Evolutionary conservation across 345 rosid genomes (phyloP).

Genomic region (Alliaria petiolata): DNA sequence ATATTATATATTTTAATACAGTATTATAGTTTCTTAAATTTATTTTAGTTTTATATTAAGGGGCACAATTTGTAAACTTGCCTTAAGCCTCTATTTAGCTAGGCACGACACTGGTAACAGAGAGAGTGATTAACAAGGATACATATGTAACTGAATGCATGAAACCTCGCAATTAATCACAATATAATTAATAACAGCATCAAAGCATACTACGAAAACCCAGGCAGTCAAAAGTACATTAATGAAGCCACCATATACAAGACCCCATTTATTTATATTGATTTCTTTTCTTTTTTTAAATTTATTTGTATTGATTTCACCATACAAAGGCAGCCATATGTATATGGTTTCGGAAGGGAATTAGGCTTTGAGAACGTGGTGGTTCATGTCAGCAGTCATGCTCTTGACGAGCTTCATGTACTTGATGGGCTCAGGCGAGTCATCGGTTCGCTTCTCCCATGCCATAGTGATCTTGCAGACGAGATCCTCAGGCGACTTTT

Average conservation of each 20-base stretch:
- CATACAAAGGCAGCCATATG: background rate
- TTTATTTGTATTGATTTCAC: background rate
- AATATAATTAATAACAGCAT: too few relatives aligned
- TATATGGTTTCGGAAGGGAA: background rate
- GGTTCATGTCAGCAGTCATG: constrained; percentile 30
- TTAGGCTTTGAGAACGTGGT: constrained; percentile 26
- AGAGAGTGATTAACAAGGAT: too few relatives aligned
- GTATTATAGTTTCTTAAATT: too few relatives aligned
- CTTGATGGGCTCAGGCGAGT: constrained; percentile 32
- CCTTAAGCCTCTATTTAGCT: too few relatives aligned
- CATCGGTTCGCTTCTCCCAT: constrained; percentile 31
- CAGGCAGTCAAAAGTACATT: background rate
- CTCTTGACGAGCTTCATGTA: constrained; percentile 31
- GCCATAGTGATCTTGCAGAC: constrained; percentile 32
- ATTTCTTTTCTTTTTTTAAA: too few relatives aligned
- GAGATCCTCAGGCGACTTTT: constrained; percentile 16
- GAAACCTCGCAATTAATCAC: too few relatives aligned
- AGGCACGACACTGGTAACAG: too few relatives aligned
- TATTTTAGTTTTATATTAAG: too few relatives aligned
- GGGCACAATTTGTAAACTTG: too few relatives aligned
- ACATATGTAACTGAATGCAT: too few relatives aligned
- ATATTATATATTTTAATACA: too few relatives aligned
- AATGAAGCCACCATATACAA: background rate
- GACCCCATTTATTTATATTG: constrained; percentile 10
- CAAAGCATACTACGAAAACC: background rate